phyloP scores from a whole-genome alignment of 176 grass and related monocot genomes.

The Otatea glauca region DNA sequence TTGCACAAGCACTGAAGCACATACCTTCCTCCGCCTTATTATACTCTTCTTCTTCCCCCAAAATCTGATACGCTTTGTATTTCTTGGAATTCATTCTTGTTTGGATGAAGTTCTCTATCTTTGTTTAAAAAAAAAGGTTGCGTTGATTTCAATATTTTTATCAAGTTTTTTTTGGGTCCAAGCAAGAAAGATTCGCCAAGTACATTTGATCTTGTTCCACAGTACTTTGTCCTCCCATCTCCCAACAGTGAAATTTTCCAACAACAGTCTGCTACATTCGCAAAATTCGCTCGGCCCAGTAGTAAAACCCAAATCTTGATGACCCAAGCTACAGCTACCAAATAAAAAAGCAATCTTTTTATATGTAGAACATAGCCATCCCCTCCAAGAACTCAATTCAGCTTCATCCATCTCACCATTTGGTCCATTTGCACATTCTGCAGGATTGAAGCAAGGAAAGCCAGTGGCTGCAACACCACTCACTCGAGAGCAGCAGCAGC shows the following conservation, averaged over 20 bases:
- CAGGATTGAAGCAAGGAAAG: background rate
- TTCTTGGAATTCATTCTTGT: background rate
- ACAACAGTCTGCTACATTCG: background rate
- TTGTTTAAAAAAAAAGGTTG: background rate
- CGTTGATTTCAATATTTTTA: background rate
- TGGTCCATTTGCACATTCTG: slow-evolving; percentile 7
- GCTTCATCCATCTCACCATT: slow-evolving; percentile 18
- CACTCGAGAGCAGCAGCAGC: background rate
- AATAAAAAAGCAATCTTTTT: background rate
- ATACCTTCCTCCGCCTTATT: background rate
- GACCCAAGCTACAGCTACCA: background rate
- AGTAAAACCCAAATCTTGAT: slow-evolving; percentile 19
- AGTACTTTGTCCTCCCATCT: slow-evolving; percentile 35
- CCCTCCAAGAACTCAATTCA: slow-evolving; percentile 5
- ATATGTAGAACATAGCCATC: background rate
- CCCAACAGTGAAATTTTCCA: slow-evolving; percentile 36
- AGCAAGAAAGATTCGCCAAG: slow-evolving; percentile 58
- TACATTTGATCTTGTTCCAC: slow-evolving; percentile 45
- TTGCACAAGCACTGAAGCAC: background rate
- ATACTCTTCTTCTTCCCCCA: background rate
- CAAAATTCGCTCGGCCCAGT: background rate
- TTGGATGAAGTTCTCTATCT: background rate
- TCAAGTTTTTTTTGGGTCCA: slow-evolving; percentile 10
- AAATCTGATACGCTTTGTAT: slow-evolving; percentile 12
- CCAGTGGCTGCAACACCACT: background rate